Evolutionary conservation across 164 flowering plant genomes (phyloP).

Genomic region (grape (Vitis vinifera)): ASM3070453v1 NC_081822.1:7779501-7780000

Average conservation of each 20-base stretch:
- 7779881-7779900: neutral
- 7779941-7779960: too few species aligned
- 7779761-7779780: too few species aligned
- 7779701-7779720: slow-evolving; percentile 31
- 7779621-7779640: slow-evolving; percentile 41
- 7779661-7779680: slow-evolving; percentile 47
- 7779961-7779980: too few species aligned
- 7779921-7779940: too few species aligned
- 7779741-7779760: too few species aligned
- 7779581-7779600: slow-evolving; percentile 47
- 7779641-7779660: slow-evolving; percentile 53
- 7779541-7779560: slow-evolving; percentile 87
- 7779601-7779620: slow-evolving; percentile 46
- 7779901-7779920: neutral
- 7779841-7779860: too few species aligned
- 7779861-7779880: too few species aligned
- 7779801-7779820: too few species aligned
- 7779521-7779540: slow-evolving; percentile 98
- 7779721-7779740: too few species aligned
- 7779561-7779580: slow-evolving; percentile 58
- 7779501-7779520: slow-evolving; percentile 92
- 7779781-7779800: too few species aligned
- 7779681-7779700: slow-evolving; percentile 28
- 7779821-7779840: too few species aligned
- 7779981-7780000: too few species aligned